Base-by-base conservation (phyloP, 1,139 yeast genomes). In the Geotrichum australiense region DNA sequence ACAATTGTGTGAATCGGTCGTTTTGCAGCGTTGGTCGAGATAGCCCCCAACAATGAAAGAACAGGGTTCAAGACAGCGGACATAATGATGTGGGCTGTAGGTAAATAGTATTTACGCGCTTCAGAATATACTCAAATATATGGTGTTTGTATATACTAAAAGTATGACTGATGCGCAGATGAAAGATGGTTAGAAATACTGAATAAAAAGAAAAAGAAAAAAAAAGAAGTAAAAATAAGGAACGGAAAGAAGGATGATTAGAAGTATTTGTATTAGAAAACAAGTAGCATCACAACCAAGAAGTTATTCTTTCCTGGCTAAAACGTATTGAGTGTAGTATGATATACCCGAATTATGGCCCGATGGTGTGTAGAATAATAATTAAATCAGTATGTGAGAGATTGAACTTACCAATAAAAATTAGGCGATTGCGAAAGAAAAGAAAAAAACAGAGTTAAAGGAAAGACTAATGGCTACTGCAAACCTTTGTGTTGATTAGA, bases 1-100 rank as follows among this genome's bases (percentile, higher is more conserved):
- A 87, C 78, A 47, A 91, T 78, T 47, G 89, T 76, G 62, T 91
- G 98, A 53, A 91, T 86, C 25, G 99, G 99, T 55, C 80, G 76
- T 51, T 76, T 77, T 16, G 96, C 94, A 38, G 91, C 78, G 32
- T 73, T 62, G 50, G 71, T 74, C 27, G 94, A 83, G 47, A 80
- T 42, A 38, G 53, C 53, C 2, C 36, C 40, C 30, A 45, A 16
- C 12, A 45, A 34, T 16, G 47, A 45, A 23, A 45, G 34, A 23
- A 41, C 35, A 12, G 47, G 47, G 28, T 39, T 33, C 15, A 45
- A 28, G 11, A 36, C 41, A 37, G 33, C 33, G 35, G 41, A 37
- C 45, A 41, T 41, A 26, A 18, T 32, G 33, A 16, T 6, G 28
- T 15, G 22, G 11, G 19, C 41, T 15, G 14, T 15, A 22, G 35